Evolutionary conservation across 495 filamentous ascomycete genomes (phyloP), one percentile per base, ranked within the genome.

Genomic region (Terfezia claveryi): DNA sequence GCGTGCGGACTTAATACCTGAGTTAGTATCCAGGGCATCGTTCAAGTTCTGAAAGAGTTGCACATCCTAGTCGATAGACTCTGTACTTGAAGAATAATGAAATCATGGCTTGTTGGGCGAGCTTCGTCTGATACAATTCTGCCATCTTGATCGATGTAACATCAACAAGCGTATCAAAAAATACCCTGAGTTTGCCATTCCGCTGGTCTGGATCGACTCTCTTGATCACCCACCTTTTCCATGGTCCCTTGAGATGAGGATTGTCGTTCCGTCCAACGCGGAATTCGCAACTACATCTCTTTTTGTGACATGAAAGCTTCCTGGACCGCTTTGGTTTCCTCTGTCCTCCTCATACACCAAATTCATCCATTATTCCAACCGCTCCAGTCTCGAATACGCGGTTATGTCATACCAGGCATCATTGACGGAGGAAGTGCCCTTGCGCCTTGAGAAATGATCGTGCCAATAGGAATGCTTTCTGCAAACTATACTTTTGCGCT

Each of bases 1-100:
- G 53, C 86, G 78, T 5, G 82, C 79, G 2, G 78, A 80, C 61
- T 87, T 78, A 27, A 83, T 72, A 51, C 75, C 80, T 52, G 16
- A 64, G 16, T 32, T n/a, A 16, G 6, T 54, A 20, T 8, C 20
- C 57, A 12, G 23, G n/a, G n/a, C n/a, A n/a, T n/a, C n/a, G n/a
- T n/a, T n/a, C n/a, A n/a, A 50, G 16, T 57, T 57, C 27, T 64
- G 62, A 16, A 57, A 59, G 37, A 54, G 54, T 20, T 55, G 54
- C 41, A 64, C 36, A 8, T 59, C 37, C 6, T 50, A 44, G 4
- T 61, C 53, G 16, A 44, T 44, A 11, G 38, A 1, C 16, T 44
- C 38, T 10, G 38, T 2, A 16, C 38, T 44, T 37, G 61, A 62
- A 23, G 58, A 58, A n/a, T n/a, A n/a, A n/a, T n/a, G n/a, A n/a